phyloP scores from a whole-genome alignment of 352 stramenopile genomes.

The Pelagophyceae sp. region DNA sequence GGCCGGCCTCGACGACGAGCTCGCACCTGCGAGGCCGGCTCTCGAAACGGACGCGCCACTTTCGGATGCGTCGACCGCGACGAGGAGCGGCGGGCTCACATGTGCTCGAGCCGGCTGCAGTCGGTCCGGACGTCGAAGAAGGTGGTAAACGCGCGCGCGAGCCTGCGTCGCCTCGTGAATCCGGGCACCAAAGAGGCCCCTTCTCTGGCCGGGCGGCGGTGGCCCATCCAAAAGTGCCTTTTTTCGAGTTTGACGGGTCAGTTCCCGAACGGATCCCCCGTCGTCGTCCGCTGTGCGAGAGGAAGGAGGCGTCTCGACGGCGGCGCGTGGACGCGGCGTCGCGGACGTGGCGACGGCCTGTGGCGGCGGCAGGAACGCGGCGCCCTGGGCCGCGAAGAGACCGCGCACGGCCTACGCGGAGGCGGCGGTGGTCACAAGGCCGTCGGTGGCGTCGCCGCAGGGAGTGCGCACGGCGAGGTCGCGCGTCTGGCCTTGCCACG shows the following conservation, averaged over 20 bases:
- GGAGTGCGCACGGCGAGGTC: neutral
- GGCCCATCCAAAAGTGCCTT: neutral
- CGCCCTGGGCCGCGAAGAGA: neutral
- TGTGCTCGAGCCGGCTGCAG: neutral
- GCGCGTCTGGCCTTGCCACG: neutral
- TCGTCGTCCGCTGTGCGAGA: too few relatives aligned
- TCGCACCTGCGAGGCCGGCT: neutral
- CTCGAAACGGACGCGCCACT: too few relatives aligned
- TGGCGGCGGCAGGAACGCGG: neutral
- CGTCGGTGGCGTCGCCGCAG: neutral
- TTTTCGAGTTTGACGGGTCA: neutral
- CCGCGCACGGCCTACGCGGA: neutral
- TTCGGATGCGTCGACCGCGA: too few relatives aligned
- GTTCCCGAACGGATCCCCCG: too few relatives aligned
- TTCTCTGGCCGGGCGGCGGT: neutral
- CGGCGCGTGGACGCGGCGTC: neutral
- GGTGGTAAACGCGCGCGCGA: neutral
- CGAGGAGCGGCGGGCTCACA: neutral
- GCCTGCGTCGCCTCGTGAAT: neutral
- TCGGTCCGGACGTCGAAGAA: neutral
- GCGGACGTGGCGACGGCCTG: too few relatives aligned
- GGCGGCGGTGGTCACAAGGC: neutral
- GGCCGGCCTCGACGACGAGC: neutral
- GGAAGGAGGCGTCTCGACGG: neutral
- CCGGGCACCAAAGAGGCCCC: neutral